phyloP scores from a whole-genome alignment of 2,329 filamentous ascomycete species.

The Sordariomycetes sp. region DNA sequence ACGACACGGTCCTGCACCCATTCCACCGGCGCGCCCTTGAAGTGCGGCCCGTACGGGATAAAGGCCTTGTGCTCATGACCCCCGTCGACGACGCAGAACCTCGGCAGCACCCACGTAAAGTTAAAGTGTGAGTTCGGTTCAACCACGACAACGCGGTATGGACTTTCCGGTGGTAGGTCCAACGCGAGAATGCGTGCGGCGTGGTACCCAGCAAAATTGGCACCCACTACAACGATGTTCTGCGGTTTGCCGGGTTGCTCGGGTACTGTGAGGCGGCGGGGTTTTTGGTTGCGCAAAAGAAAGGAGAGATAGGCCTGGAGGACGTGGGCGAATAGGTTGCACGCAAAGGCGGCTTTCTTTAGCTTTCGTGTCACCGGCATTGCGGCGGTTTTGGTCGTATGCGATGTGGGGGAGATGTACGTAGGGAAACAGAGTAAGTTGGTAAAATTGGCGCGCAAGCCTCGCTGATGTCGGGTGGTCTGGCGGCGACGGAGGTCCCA shows the following conservation, averaged over 20 bases:
- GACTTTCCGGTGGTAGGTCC: slow-evolving; percentile 31
- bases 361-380: not conserved
- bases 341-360: slow-evolving; percentile 17
- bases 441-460: not conserved
- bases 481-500: too few relatives aligned
- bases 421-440: too few relatives aligned
- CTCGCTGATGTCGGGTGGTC: not conserved
- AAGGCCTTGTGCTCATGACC: slow-evolving; percentile 49
- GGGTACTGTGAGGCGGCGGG: slow-evolving; percentile 5
- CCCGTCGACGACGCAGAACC: slow-evolving; percentile 41
- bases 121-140: slow-evolving; percentile 53
- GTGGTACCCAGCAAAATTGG: slow-evolving; percentile 45
- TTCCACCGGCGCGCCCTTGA: slow-evolving; percentile 19
- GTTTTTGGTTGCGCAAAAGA: slow-evolving; percentile 6
- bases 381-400: not conserved
- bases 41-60: slow-evolving; percentile 41
- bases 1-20: slow-evolving; percentile 32
- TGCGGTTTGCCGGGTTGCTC: slow-evolving; percentile 13
- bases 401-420: not conserved
- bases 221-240: slow-evolving; percentile 46
- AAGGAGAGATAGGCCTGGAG: slow-evolving; percentile 12
- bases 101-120: slow-evolving; percentile 48
- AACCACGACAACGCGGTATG: slow-evolving; percentile 41
- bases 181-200: slow-evolving; percentile 35
- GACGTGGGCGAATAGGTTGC: slow-evolving; percentile 16